Base-by-base conservation (phyloP, 2,329 filamentous ascomycete species). In the Fusarium illudens region DNA sequence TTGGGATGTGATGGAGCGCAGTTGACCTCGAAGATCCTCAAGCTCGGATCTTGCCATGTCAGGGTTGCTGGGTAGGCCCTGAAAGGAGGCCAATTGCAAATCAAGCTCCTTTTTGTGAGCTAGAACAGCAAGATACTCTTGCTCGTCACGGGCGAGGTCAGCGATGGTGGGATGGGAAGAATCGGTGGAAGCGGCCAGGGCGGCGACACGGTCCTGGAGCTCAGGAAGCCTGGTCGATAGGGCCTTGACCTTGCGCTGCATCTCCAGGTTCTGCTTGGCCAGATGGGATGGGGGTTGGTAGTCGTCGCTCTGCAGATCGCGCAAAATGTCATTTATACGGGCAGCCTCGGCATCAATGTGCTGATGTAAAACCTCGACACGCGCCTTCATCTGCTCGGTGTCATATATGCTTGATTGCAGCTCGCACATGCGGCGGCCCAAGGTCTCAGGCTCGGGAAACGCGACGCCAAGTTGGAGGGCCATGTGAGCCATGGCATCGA, bases 211-310 rank as follows among this genome's bases (percentile, higher is more conserved):
- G 58, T 89, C 86, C 49, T 82, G 73, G 29, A 77, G 71, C 73
- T 96, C 92, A 15, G 87, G 87, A 2, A 94, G 81, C 70, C 90
- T 90, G 3, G 87, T 80, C 13, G 84, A 80, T 34, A 92, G 81
- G n/a, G 86, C 79, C 75, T 93, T 93, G 50, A 90, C 87, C 58
- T 85, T 88, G 57, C 92, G 88, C 67, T 90, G 88, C 79, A 91
- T 87, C 52, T 96, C 90, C 4, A 90, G 83, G n/a, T 93, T 95
- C 68, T 90, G 86, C 68, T 88, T 88, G 11, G 88, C 86, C 4
- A 94, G 80, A 64, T 88, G 82, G 0, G 86, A 74, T 0, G 88
- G 79, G 0, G 87, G 84, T 15, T 86, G 83, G 71, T 87, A 90
- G 13, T 77, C 76, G 7, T 82, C 79, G 13, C 77, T 75, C 22